These are phyloP conservation scores for Rasamsonia emersonii DNA, from an alignment of 2,329 filamentous ascomycete genomes.

Conservation along the genomic window DNA sequence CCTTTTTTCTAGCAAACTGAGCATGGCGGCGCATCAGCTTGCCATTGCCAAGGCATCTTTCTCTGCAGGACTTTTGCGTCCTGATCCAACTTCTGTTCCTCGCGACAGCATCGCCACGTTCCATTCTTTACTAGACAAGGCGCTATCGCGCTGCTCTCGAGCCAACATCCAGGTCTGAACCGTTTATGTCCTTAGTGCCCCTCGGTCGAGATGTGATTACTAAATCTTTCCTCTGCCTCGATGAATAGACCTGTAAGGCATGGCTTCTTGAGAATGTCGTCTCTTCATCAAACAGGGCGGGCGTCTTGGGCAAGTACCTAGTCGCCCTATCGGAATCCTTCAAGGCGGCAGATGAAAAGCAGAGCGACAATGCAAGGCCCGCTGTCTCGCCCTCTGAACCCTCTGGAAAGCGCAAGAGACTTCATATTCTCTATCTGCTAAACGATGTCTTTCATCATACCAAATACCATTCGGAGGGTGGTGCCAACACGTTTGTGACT, in stretches of 20 bases:
- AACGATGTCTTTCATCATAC: constrained; percentile 70
- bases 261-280: constrained; percentile 71
- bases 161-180: constrained; percentile 80
- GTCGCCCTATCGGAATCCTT: constrained; percentile 58
- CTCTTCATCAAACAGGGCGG: constrained; percentile 56
- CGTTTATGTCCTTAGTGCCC: constrained; percentile 22
- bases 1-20: constrained; percentile 4
- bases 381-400: constrained; percentile 22
- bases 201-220: constrained; percentile 20
- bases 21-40: constrained; percentile 60
- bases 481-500: constrained; percentile 33
- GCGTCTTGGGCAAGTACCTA: constrained; percentile 67
- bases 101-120: constrained; percentile 63
- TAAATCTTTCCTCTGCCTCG: constrained; percentile 22
- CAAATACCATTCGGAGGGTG: constrained; percentile 41
- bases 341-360: constrained; percentile 17
- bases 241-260: constrained; percentile 69
- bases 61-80: constrained; percentile 61
- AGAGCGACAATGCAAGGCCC: constrained; percentile 2
- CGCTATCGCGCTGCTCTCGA: constrained; percentile 63
- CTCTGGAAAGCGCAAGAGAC: constrained; percentile 58
- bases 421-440: constrained; percentile 70
- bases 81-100: constrained; percentile 61
- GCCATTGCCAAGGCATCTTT: constrained; percentile 75
- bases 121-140: constrained; percentile 56